phyloP scores from a whole-genome alignment of 1,284 basidiomycete genomes.

The Sporisorium graminicola region DNA sequence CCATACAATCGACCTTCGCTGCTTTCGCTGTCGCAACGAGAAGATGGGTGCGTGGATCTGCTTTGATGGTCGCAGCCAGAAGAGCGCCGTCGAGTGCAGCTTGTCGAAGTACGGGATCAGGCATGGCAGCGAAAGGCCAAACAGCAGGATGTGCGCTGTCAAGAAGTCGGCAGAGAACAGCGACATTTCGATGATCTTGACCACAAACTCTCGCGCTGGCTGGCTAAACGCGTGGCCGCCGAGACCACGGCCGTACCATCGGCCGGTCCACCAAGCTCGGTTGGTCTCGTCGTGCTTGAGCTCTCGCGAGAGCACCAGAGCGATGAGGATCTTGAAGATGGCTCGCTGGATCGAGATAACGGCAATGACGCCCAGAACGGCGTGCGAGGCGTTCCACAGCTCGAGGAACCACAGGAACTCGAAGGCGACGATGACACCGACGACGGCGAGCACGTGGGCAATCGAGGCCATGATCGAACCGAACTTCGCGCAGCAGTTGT shows the following conservation, averaged over 20 bases:
- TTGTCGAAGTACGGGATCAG: constrained; percentile 59
- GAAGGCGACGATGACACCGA: constrained; percentile 64
- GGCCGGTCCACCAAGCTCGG: constrained; percentile 70
- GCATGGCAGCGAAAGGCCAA: constrained; percentile 74
- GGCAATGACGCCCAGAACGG: constrained; percentile 73
- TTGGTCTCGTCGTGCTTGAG: constrained; percentile 70
- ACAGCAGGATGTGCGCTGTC: constrained; percentile 65
- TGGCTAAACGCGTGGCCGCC: constrained; percentile 69
- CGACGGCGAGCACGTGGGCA: constrained; percentile 66
- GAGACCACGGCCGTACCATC: constrained; percentile 69
- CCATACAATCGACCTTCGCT: constrained; percentile 70
- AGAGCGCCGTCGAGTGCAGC: constrained; percentile 64
- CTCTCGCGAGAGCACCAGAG: constrained; percentile 67
- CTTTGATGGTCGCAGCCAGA: constrained; percentile 74
- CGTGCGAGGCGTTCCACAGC: constrained; percentile 89
- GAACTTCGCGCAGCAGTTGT: constrained; percentile 73
- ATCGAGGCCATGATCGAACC: constrained; percentile 68
- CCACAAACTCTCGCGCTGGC: constrained; percentile 68
- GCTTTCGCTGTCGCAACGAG: constrained; percentile 67
- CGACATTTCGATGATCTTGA: constrained; percentile 70
- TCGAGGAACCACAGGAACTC: constrained; percentile 87
- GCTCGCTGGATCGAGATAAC: constrained; percentile 69
- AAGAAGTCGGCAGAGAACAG: constrained; percentile 68
- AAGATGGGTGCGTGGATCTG: constrained; percentile 83
- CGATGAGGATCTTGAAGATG: constrained; percentile 69